These are phyloP conservation scores for Salix dunnii DNA, from an alignment of 345 rosid species.

Conservation along the genomic window DNA sequence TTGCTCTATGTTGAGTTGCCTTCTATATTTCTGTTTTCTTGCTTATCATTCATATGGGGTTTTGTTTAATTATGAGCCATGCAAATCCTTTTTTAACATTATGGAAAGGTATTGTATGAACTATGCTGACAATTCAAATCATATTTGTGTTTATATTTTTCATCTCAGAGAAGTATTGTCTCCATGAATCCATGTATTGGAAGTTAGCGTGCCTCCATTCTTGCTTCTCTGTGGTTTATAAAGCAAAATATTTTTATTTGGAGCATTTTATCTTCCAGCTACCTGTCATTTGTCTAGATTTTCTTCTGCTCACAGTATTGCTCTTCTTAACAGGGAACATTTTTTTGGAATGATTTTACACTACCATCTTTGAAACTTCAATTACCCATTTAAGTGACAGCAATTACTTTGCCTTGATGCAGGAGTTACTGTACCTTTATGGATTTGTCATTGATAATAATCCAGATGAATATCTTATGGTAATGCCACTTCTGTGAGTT, in stretches of 20 bases:
- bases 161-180: no score
- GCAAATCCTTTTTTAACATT: no score
- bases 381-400: background rate
- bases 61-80: no score
- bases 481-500: slow-evolving; percentile 23
- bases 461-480: slow-evolving; percentile 95
- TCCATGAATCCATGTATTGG: no score
- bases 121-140: no score
- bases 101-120: no score
- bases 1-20: background rate
- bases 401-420: slow-evolving; percentile 19
- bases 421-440: slow-evolving; percentile 92
- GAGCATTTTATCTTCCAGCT: background rate
- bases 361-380: background rate
- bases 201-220: no score
- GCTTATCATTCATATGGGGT: background rate
- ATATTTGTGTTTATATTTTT: no score
- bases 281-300: background rate
- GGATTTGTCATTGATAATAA: slow-evolving; percentile 83
- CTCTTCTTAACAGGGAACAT: background rate
- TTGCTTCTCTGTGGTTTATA: no score
- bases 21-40: background rate
- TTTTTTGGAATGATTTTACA: slow-evolving; percentile 1
- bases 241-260: background rate
- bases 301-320: background rate